Percentiles rank a stretch among this genome's conserved stretches.
These are phyloP conservation scores for Yamadazyma taylorii DNA, from an alignment of 1,139 yeast species.

Conservation along the genomic window DNA sequence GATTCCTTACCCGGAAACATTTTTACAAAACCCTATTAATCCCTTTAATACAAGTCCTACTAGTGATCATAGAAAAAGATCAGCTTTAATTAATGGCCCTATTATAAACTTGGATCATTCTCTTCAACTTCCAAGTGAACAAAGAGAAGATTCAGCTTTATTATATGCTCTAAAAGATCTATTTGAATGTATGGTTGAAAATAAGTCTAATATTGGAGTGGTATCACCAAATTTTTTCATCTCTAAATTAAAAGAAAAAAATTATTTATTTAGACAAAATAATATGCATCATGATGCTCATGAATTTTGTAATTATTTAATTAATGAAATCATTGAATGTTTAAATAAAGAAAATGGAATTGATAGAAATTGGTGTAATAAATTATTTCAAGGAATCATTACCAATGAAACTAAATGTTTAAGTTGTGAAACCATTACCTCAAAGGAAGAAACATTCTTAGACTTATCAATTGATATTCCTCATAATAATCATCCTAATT, in stretches of 20 bases:
- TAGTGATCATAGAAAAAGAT: conserved; percentile 75
- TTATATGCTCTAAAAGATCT: conserved; percentile 79
- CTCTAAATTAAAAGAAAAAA: conserved; percentile 74
- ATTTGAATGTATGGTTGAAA: conserved; percentile 80
- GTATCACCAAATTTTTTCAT: conserved; percentile 79
- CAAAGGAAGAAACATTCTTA: conserved; percentile 81
- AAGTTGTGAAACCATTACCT: conserved; percentile 83
- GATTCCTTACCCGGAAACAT: conserved; percentile 44
- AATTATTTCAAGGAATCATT: conserved; percentile 78
- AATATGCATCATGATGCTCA: conserved; percentile 98
- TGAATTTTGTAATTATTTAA: conserved; percentile 83
- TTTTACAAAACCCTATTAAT: conserved; percentile 35
- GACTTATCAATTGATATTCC: conserved; percentile 88
- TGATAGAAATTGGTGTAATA: conserved; percentile 57
- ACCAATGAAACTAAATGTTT: conserved; percentile 89
- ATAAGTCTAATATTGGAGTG: conserved; percentile 69
- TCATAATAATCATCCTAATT: conserved; percentile 60
- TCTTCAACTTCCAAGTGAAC: conserved; percentile 38
- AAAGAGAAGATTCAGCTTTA: conserved; percentile 54
- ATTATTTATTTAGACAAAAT: conserved; percentile 79
- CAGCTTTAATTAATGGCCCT: conserved; percentile 82
- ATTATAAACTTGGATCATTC: conserved; percentile 77
- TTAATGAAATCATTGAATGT: conserved; percentile 79
- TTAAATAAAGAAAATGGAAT: conserved; percentile 42
- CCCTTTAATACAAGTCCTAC: conserved; percentile 53